These are phyloP conservation scores for Yamadazyma trypodendri DNA, from an alignment of 1,139 yeast genomes.

Conservation along the genomic window DNA sequence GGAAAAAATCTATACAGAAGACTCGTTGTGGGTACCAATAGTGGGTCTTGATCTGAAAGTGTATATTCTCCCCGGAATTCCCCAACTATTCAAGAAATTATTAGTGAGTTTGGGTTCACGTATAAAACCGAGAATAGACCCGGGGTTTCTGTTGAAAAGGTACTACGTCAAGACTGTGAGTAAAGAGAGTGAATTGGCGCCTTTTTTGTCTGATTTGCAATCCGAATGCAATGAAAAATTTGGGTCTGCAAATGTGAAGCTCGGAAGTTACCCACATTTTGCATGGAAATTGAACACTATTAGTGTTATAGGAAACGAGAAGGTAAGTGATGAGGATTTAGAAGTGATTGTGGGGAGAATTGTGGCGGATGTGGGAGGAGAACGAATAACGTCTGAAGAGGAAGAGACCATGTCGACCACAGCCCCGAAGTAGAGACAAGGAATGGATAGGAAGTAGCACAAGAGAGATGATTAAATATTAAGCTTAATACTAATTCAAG, in stretches of 20 bases:
- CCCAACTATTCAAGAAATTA: constrained; percentile 62
- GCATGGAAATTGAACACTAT: constrained; percentile 63
- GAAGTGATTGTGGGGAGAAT: constrained; percentile 47
- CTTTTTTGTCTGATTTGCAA: constrained; percentile 56
- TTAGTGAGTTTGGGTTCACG: constrained; percentile 31
- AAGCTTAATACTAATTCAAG: too few species aligned
- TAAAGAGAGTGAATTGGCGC: constrained; percentile 69
- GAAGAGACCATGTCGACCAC: constrained; percentile 40
- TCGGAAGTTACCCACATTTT: constrained; percentile 85
- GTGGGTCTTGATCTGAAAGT: constrained; percentile 63
- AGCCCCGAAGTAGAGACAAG: not conserved
- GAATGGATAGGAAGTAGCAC: too few species aligned
- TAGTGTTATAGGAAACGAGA: constrained; percentile 62
- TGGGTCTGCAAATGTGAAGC: constrained; percentile 47
- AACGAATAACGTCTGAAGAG: constrained; percentile 56
- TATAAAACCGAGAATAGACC: constrained; percentile 24
- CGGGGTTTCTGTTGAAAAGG: constrained; percentile 35
- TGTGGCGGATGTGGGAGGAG: constrained; percentile 37
- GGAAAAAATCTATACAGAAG: constrained; percentile 51
- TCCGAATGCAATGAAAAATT: constrained; percentile 35
- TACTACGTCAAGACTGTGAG: constrained; percentile 60
- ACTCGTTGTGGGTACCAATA: constrained; percentile 78
- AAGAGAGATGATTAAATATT: constrained; percentile 4
- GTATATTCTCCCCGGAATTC: constrained; percentile 80
- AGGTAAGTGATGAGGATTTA: constrained; percentile 34